Percentiles rank a stretch among this genome's conserved stretches.
phyloP scores from a whole-genome alignment of 495 filamentous ascomycete species.

The Aspergillus avenaceus region DNA sequence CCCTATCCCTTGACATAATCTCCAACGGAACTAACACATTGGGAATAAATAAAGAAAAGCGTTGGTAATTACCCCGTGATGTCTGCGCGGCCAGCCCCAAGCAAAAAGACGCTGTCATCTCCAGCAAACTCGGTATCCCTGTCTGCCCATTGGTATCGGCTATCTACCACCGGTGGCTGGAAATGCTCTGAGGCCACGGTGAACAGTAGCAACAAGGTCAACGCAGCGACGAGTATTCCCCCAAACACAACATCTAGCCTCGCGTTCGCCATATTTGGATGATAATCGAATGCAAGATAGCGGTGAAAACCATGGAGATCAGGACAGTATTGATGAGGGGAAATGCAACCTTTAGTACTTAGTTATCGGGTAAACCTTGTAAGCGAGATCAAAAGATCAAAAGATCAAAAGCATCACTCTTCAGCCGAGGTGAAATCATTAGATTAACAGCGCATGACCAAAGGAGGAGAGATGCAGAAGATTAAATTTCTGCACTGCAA shows the following conservation, averaged over 20 bases:
- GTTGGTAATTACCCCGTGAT: constrained; percentile 69
- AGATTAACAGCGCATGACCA: too few relatives aligned
- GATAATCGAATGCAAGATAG: too few relatives aligned
- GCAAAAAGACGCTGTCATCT: constrained; percentile 56
- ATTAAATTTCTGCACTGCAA: too few relatives aligned
- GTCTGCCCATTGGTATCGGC: constrained; percentile 8
- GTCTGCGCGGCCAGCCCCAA: constrained; percentile 94
- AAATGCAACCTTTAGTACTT: too few relatives aligned
- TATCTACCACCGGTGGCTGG: constrained; percentile 8
- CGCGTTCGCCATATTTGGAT: constrained; percentile 26
- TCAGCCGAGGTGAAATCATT: too few relatives aligned
- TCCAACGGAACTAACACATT: constrained; percentile 2
- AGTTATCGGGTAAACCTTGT: too few relatives aligned
- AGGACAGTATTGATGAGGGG: too few relatives aligned
- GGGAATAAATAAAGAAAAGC: not conserved
- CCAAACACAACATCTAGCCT: constrained; percentile 21
- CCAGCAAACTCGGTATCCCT: constrained; percentile 16
- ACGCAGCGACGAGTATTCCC: constrained; percentile 18
- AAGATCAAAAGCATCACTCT: too few relatives aligned
- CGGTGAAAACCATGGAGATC: too few relatives aligned
- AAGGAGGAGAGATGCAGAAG: too few relatives aligned
- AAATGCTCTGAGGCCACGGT: constrained; percentile 14
- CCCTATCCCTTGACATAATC: too few relatives aligned
- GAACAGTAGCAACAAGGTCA: constrained; percentile 31
- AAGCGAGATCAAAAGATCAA: too few relatives aligned